Evolutionary conservation across 345 rosid species (phyloP).

Genomic region (Sonneratia caseolaris): DNA sequence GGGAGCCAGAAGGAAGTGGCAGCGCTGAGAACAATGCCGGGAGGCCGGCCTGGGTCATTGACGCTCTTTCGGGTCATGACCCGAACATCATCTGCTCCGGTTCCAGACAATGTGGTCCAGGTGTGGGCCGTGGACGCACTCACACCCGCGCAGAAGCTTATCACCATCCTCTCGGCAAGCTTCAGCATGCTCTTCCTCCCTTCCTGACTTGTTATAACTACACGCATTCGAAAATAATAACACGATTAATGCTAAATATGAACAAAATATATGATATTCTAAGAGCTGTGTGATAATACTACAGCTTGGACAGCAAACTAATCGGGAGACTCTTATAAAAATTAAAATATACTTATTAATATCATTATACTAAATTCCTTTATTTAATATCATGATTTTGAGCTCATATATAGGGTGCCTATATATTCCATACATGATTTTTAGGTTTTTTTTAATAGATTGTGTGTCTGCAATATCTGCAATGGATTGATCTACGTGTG

Average conservation of each 20-base stretch:
- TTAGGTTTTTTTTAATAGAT: too few relatives aligned
- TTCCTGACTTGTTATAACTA: conserved; percentile 58
- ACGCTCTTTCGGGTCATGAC: conserved; percentile 72
- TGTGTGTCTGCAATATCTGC: too few relatives aligned
- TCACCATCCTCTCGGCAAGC: conserved; percentile 71
- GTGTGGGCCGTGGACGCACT: conserved; percentile 60
- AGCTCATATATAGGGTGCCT: too few relatives aligned
- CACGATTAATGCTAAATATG: not conserved
- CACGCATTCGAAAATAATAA: not conserved
- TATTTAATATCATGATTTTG: too few relatives aligned
- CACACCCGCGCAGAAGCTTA: conserved; percentile 67
- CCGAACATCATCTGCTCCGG: conserved; percentile 60
- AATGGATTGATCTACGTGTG: too few relatives aligned
- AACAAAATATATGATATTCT: not conserved
- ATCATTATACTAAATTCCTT: too few relatives aligned
- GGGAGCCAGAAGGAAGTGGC: conserved; percentile 97
- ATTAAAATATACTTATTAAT: too few relatives aligned
- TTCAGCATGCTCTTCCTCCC: conserved; percentile 69
- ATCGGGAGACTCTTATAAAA: too few relatives aligned
- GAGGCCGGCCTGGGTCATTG: conserved; percentile 80
- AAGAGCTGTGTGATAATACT: too few relatives aligned
- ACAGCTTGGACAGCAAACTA: too few relatives aligned
- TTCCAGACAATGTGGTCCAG: conserved; percentile 57
- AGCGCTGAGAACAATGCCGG: conserved; percentile 70
- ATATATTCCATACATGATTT: too few relatives aligned